Evolutionary conservation across 192 early-diverging fungal species (phyloP), one percentile per base, ranked within the genome.

Genomic region (Coemansia sp.): DNA sequence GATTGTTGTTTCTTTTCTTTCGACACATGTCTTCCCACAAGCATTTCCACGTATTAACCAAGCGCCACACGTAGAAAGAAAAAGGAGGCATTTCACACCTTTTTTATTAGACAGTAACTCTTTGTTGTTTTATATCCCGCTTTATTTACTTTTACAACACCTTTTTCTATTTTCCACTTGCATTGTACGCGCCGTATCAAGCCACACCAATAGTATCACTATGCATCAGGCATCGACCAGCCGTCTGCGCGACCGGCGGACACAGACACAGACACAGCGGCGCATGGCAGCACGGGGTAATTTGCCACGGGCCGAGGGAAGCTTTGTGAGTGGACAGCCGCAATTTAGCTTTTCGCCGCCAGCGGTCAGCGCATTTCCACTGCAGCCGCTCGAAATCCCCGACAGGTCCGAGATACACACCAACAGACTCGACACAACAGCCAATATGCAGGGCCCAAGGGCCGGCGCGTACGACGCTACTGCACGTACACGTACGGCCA

Each of bases 331-430:
- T 6, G 28, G 28, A 7, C 28, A 53, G 7, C 51, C 51, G 51
- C 51, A 53, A 21, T 53, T 53, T 27, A 53, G 31, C 30, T 53
- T 53, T 53, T 30, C 51, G 6, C 46, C 46, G 46, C 46, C 46
- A 27, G 7, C 21, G 23, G 5, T 23, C 7, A 48, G 46, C 11
- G 22, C 46, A 14, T 48, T 48, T 48, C 46, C 46, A 1, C 46
- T 48, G 18, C 22, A 19, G 10, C 24, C 46, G 35, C 35, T 40
- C n/a, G 35, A 40, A 40, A 40, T 40, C n/a, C 14, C 33, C n/a
- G n/a, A n/a, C n/a, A n/a, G n/a, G n/a, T n/a, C n/a, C n/a, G n/a
- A n/a, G n/a, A n/a, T n/a, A n/a, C n/a, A n/a, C n/a, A n/a, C n/a
- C n/a, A n/a, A n/a, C n/a, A n/a, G n/a, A n/a, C n/a, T n/a, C n/a